Evolutionary conservation across 2,329 filamentous ascomycete species (phyloP).

Genomic region (Elsinoe necatrix): DNA sequence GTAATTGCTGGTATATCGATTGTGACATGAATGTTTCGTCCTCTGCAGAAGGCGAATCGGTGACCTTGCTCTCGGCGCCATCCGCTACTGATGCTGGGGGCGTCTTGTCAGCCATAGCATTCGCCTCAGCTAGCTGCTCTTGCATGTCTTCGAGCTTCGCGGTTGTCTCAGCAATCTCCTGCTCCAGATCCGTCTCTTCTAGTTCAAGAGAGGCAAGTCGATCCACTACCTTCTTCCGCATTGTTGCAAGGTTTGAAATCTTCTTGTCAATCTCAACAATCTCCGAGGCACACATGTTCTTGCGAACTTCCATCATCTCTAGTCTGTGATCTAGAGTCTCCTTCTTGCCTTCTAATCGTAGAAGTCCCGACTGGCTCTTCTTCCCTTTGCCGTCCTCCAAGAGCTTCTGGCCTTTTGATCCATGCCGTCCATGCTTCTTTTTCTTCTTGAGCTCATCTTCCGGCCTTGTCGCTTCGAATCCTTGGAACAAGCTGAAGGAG

Average conservation of each 20-base stretch:
- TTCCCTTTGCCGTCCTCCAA: slow-evolving; percentile 54
- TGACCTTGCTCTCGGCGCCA: slow-evolving; percentile 20
- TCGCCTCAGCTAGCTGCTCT: slow-evolving; percentile 48
- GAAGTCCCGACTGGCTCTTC: slow-evolving; percentile 58
- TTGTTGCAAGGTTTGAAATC: slow-evolving; percentile 82
- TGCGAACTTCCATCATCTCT: slow-evolving; percentile 84
- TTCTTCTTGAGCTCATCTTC: slow-evolving; percentile 56
- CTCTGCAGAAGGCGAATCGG: slow-evolving; percentile 36
- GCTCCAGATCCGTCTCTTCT: slow-evolving; percentile 82
- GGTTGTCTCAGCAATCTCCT: slow-evolving; percentile 60
- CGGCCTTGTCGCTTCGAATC: slow-evolving; percentile 84
- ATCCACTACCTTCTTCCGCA: slow-evolving; percentile 87
- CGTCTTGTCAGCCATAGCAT: slow-evolving; percentile 37
- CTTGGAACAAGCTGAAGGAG: slow-evolving; percentile 88
- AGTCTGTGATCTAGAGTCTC: slow-evolving; percentile 72
- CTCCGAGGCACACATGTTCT: slow-evolving; percentile 95
- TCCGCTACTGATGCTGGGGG: slow-evolving; percentile 21
- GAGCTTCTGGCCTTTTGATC: slow-evolving; percentile 67
- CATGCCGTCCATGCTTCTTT: slow-evolving; percentile 57
- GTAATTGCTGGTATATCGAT: slow-evolving; percentile 91
- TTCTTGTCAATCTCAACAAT: slow-evolving; percentile 96
- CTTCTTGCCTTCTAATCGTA: slow-evolving; percentile 71
- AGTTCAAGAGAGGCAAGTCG: slow-evolving; percentile 78
- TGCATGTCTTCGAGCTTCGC: slow-evolving; percentile 55
- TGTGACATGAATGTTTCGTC: slow-evolving; percentile 82